Base-by-base conservation (phyloP, 2,329 filamentous ascomycete species). In the Calonectria hawksworthii region DNA sequence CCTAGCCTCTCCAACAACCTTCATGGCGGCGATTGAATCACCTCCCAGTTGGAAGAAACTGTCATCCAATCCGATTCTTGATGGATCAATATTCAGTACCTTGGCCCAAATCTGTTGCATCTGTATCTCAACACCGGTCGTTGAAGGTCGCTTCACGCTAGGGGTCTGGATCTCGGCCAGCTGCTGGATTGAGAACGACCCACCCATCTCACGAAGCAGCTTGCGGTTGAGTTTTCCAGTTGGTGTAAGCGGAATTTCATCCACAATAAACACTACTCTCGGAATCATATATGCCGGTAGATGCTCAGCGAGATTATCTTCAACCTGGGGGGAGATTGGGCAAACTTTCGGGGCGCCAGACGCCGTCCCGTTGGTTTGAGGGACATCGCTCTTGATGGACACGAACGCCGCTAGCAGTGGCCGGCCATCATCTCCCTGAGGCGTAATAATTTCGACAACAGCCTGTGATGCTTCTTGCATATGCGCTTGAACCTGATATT, bases 21-120 rank as follows among this genome's bases (percentile, higher is more conserved):
- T 87, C 86, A 90, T 91, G 0, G 88, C 88, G 0, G 84, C 77
- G 3, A 90, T 85, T 0, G 88, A 90, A 76, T 89, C 87, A 23
- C 89, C 89, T n/a, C 89, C 88, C 0, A 89, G 83, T 0, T 83
- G 83, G 82, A 90, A 88, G 79, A 90, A 90, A 79, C 86, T 88
- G 74, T 89, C 86, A 6, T 87, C 84, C 1, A 84, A 72, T 3
- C 84, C 84, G 26, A 89, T 86, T 4, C 11, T 34, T 34, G 34
- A 34, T 34, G 34, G 34, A 34, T 34, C 34, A 10, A 34, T 34
- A 34, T 34, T 34, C 4, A 89, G 80, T 0, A 87, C 79, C 1
- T 82, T 78, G 11, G 81, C 80, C 86, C 87, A 89, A 26, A 86
- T 80, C 10, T 64, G 69, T 18, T 80, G 83, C 26, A 87, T 77